Base-by-base conservation (phyloP, 1,284 basidiomycete genomes). In the Heterobasidion annosum region DNA sequence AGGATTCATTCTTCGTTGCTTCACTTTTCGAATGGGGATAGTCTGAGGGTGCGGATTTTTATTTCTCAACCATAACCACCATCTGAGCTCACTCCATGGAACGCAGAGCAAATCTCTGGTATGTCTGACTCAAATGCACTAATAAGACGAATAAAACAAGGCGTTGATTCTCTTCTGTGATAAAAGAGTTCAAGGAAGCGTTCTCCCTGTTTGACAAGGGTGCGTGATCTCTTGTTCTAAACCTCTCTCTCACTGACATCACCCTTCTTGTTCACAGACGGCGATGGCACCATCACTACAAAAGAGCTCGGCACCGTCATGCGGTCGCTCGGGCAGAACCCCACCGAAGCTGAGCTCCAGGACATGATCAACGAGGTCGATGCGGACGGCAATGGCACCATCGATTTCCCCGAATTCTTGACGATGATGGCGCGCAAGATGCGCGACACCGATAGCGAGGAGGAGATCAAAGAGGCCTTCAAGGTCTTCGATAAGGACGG, bases 371-470 rank as follows among this genome's bases (percentile, higher is more conserved):
- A 91, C 75, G 91, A 94, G 73, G 91, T 93, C 58, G 88, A 90
- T 65, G 81, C 76, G 16, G 84, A 87, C 67, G 78, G 82, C 46
- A 85, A 87, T 65, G 94, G 93, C 59, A 92, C 91, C 59, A 97
- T 98, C 72, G 95, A 98, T 73, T 98, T 98, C 72, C 87, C 90
- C 59, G 93, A 95, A 67, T 93, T 95, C 76, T 75, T 96, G 62
- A 91, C 89, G 58, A 93, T 98, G 85, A 97, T 98, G 94, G 91
- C 91, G 51, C 85, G 93, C 68, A 93, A 93, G 77, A 94, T 96
- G 88, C 85, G 88, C 70, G 91, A 96, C 69, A 92, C 91, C 18
- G 94, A 96, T 69, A 85, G 74, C 60, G 84, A 87, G 66, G 81
- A 85, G 65, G 85, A 88, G 68, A 82, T 88, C 67, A 84, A 78